These are phyloP conservation scores for Gossypium lobatum DNA, from an alignment of 441 rosid species.

Conservation along the genomic window DNA sequence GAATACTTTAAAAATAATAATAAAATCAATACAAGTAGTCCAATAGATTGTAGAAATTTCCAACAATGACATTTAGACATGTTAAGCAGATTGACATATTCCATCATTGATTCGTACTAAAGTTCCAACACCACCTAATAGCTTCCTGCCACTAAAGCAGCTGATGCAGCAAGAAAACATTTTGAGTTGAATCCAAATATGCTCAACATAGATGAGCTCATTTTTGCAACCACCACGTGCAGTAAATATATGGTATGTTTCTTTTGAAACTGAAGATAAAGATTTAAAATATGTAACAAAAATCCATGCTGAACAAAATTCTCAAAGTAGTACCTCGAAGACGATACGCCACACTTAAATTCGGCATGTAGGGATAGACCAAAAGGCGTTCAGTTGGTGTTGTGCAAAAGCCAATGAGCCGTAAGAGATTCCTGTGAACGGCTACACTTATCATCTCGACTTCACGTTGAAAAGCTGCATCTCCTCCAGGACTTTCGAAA, in stretches of 20 bases:
- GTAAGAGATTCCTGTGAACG: conserved; percentile 77
- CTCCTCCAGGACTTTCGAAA: conserved; percentile 87
- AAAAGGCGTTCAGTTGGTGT: conserved; percentile 84
- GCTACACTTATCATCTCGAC: conserved; percentile 96
- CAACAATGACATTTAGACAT: not conserved
- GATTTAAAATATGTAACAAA: not conserved
- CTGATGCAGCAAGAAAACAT: not conserved
- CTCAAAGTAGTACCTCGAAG: conserved; percentile 52
- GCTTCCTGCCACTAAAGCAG: not conserved
- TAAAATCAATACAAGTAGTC: not conserved
- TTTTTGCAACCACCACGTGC: not conserved
- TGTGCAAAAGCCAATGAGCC: conserved; percentile 88
- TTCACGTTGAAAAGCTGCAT: conserved; percentile 86
- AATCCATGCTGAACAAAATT: not conserved
- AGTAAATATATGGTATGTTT: not conserved
- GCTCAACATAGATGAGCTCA: not conserved
- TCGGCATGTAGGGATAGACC: conserved; percentile 91
- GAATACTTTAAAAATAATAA: not conserved
- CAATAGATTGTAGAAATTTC: not conserved
- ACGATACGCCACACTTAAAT: conserved; percentile 79
- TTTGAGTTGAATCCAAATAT: not conserved
- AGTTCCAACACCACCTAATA: not conserved
- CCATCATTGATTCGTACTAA: not conserved
- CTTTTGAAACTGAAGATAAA: not conserved
- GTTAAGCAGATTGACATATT: not conserved